Percentiles rank a stretch among this genome's conserved stretches.
Conservation (phyloP, 306 rosid genomes). For the Comarum palustre region DNA sequence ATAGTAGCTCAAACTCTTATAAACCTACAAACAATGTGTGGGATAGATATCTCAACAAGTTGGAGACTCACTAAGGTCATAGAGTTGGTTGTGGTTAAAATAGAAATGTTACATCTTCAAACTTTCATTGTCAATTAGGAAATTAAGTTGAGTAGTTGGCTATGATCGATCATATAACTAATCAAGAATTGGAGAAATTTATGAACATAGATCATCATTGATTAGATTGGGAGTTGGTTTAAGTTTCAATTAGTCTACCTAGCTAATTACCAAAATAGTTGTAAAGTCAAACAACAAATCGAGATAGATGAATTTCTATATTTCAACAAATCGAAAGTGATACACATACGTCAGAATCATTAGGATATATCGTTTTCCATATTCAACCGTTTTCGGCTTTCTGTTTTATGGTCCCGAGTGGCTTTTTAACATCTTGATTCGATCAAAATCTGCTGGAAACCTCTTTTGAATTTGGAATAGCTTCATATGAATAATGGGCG, state of each 20-base stretch:
- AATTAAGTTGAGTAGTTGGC: slow-evolving; percentile 4
- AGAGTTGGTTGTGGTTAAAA: not conserved
- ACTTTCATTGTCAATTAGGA: slow-evolving; percentile 1
- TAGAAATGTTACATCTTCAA: not conserved
- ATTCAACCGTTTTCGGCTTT: slow-evolving; percentile 5
- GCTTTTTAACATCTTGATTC: not conserved
- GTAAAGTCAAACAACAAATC: slow-evolving; percentile 25
- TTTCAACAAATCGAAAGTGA: not conserved
- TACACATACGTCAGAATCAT: not conserved
- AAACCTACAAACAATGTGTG: too few species aligned
- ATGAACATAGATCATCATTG: not conserved
- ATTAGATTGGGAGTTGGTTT: slow-evolving; percentile 21
- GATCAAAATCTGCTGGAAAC: not conserved
- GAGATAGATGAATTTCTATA: slow-evolving; percentile 9
- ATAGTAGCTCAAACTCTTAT: too few species aligned
- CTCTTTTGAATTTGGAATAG: not conserved
- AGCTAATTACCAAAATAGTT: slow-evolving; percentile 20
- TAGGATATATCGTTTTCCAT: not conserved
- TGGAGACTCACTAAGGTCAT: not conserved
- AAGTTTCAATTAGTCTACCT: slow-evolving; percentile 28
- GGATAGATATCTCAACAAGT: too few species aligned
- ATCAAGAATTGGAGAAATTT: not conserved
- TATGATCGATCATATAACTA: not conserved
- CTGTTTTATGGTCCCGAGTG: slow-evolving; percentile 6
- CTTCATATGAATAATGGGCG: slow-evolving; percentile 7